These are phyloP conservation scores for Yamadazyma atlantica DNA, from an alignment of 1,139 yeast species.

Conservation along the genomic window DNA sequence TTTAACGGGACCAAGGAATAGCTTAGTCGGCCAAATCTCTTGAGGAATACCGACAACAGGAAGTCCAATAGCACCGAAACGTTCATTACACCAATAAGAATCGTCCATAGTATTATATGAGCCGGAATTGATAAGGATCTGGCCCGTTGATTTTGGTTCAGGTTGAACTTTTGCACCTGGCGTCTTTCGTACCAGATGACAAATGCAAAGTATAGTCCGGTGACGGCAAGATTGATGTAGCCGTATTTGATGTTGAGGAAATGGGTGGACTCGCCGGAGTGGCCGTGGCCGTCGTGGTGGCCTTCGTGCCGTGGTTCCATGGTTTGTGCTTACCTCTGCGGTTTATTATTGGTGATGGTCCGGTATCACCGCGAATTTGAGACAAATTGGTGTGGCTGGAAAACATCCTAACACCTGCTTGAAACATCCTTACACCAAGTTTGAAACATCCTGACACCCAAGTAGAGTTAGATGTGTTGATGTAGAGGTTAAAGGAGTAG, in stretches of 20 bases:
- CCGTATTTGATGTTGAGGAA: slow-evolving; percentile 47
- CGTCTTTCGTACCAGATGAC: slow-evolving; percentile 6
- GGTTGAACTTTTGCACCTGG: background rate
- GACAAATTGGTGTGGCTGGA: too few species aligned
- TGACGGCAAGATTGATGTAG: slow-evolving; percentile 37
- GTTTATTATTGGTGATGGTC: too few species aligned
- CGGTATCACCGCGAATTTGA: too few species aligned
- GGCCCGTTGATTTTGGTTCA: background rate
- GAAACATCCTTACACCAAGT: too few species aligned
- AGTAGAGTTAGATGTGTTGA: too few species aligned
- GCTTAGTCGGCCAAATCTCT: slow-evolving; percentile 59
- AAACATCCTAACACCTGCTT: too few species aligned
- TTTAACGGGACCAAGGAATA: slow-evolving; percentile 67
- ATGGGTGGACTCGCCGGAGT: background rate
- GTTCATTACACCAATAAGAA: background rate
- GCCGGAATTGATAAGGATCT: background rate
- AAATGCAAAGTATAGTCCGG: slow-evolving; percentile 27
- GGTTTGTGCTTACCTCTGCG: too few species aligned
- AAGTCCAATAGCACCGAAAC: background rate
- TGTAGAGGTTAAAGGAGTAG: too few species aligned
- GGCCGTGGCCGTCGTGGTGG: slow-evolving; percentile 29
- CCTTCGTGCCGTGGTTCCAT: slow-evolving; percentile 3
- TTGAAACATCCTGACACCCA: too few species aligned
- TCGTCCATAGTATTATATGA: background rate
- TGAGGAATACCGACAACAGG: slow-evolving; percentile 24